Evolutionary conservation across 306 rosid species (phyloP).

Genomic region (Dicorynia guianensis): DNA sequence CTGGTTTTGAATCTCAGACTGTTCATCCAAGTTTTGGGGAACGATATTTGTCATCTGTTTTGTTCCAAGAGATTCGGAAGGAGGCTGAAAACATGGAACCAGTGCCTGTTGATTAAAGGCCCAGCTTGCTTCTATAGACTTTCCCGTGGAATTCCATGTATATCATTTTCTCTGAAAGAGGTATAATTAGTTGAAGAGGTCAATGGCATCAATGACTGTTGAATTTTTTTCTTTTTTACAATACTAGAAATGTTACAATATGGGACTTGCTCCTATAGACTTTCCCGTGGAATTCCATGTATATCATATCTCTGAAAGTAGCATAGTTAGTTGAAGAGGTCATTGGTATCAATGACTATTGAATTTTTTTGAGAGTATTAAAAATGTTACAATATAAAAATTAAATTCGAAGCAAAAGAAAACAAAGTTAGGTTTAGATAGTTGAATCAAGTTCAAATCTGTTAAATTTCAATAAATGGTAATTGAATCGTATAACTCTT

Average conservation of each 20-base stretch:
- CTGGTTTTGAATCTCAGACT: conserved; percentile 65
- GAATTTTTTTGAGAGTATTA: too few relatives aligned
- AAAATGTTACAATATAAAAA: too few relatives aligned
- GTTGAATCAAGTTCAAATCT: too few relatives aligned
- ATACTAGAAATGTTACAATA: too few relatives aligned
- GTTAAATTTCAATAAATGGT: too few relatives aligned
- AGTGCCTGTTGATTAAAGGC: conserved; percentile 75
- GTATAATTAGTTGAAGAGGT: too few relatives aligned
- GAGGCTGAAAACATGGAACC: conserved; percentile 99
- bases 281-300: conserved; percentile 30
- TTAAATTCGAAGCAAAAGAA: too few relatives aligned
- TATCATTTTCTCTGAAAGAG: too few relatives aligned
- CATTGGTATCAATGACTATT: neutral
- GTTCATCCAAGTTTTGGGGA: conserved; percentile 97
- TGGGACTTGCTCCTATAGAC: neutral
- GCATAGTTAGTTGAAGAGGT: neutral
- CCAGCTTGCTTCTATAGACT: neutral
- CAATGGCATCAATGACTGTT: too few relatives aligned
- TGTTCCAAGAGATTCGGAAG: conserved; percentile 79
- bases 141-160: conserved; percentile 31
- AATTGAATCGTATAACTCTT: neutral
- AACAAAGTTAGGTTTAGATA: too few relatives aligned
- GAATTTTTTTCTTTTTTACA: too few relatives aligned
- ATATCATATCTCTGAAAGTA: neutral
- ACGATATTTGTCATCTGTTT: conserved; percentile 88